phyloP scores from a whole-genome alignment of 2,329 filamentous ascomycete genomes.

The Fusarium pininemorale region DNA sequence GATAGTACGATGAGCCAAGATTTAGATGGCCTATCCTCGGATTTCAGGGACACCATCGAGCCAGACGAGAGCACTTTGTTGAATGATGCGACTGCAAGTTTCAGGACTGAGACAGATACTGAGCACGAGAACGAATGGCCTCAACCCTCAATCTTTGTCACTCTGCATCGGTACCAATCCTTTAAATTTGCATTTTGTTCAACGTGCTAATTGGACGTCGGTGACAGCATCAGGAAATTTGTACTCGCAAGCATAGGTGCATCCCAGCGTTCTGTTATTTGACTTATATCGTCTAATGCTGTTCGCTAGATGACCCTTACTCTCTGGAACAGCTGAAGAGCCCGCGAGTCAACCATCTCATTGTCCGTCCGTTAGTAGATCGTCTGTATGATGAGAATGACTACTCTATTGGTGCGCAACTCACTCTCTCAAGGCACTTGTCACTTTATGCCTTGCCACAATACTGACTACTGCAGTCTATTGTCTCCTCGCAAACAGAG shows the following conservation, averaged over 20 bases:
- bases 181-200: accelerated
- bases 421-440: no score
- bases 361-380: slow-evolving; percentile 1
- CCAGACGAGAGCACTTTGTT: not conserved
- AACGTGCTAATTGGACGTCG: accelerated
- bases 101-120: not conserved
- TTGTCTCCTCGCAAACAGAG: slow-evolving; percentile 75
- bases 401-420: not conserved
- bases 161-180: not conserved
- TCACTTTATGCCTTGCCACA: no score
- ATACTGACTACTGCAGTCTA: slow-evolving; percentile 57
- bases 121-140: not conserved
- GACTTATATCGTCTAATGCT: not conserved
- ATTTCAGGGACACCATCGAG: not conserved
- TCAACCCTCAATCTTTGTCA: not conserved
- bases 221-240: not conserved
- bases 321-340: slow-evolving; percentile 7
- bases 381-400: slow-evolving; percentile 2
- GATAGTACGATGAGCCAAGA: not conserved
- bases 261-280: no score
- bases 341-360: slow-evolving; percentile 1
- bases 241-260: slow-evolving; percentile 8
- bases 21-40: not conserved
- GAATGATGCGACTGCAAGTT: not conserved
- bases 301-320: not conserved